These are phyloP conservation scores for Neonectria neomacrospora DNA, from an alignment of 2,329 filamentous ascomycete species.

Conservation along the genomic window DNA sequence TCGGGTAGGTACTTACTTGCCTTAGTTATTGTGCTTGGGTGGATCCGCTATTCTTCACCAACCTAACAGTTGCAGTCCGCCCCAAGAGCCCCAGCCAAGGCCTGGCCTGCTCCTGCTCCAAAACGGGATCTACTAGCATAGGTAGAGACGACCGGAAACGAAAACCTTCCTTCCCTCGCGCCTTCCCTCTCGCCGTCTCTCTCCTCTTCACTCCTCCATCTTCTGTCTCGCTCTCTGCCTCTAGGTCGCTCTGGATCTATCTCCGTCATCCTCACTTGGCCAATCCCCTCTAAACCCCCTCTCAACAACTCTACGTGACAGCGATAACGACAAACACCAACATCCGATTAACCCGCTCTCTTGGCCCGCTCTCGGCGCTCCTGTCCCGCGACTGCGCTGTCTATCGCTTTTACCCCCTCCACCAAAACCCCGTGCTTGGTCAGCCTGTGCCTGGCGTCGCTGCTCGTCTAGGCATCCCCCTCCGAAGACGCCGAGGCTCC, in stretches of 20 bases:
- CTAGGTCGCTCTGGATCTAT: neutral
- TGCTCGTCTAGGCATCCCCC: slow-evolving; percentile 5
- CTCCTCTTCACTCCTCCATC: slow-evolving; percentile 31
- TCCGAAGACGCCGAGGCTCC: slow-evolving; percentile 17
- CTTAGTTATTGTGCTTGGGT: neutral
- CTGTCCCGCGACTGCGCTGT: neutral
- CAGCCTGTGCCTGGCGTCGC: neutral
- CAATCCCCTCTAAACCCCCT: neutral
- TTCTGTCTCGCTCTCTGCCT: neutral
- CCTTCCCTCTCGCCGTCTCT: neutral
- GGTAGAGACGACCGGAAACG: slow-evolving; percentile 34
- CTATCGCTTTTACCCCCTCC: slow-evolving; percentile 10
- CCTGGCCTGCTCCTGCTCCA: slow-evolving; percentile 28
- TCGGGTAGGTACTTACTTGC: neutral
- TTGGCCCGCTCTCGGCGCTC: slow-evolving; percentile 1
- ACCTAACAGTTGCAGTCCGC: slow-evolving; percentile 22
- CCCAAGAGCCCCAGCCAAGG: slow-evolving; percentile 26
- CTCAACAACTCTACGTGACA: neutral
- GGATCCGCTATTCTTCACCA: slow-evolving; percentile 31
- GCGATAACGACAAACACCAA: neutral
- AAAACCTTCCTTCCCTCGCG: slow-evolving; percentile 37
- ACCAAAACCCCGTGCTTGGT: neutral
- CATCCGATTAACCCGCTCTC: neutral
- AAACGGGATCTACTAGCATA: slow-evolving; percentile 25
- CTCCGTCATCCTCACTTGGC: neutral